Base-by-base conservation (phyloP, 345 rosid genomes). In the Sonneratia alba region DNA sequence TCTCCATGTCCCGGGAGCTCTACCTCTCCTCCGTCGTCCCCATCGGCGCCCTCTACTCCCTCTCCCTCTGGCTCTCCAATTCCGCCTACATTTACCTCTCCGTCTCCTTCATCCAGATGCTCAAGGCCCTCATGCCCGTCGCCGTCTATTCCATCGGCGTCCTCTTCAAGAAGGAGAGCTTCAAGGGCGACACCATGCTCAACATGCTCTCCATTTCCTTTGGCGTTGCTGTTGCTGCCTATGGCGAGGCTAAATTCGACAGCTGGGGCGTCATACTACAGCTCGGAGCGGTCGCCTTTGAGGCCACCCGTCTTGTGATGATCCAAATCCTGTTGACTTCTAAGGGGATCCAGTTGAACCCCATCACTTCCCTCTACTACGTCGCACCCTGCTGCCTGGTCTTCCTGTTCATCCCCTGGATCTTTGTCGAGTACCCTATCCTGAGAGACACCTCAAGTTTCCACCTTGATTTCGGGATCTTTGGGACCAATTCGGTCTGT, bases 61-160 rank as follows among this genome's bases (percentile, higher is more conserved):
- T 93, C 77, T 84, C 89, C 68, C 93, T 93, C 51, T 93, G 98
- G 98, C 87, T 94, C 4, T 91, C 98, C 32, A 94, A 94, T 64
- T 94, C 98, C 42, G 97, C 98, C n/a, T 94, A 94, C 82, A 94
- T 94, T 32, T 94, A 91, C 80, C 87, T 94, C 75, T 94, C 98
- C 37, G 98, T 94, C 43, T 91, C 97, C 27, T 93, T 93, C 75
- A 93, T 93, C 74, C 98, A 93, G 88, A 93, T 93, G 98, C 87
- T 93, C 11, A 94, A 94, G 53, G 97, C 98, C 43, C 83, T 94
- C 13, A 94, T 94, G 98, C 97, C 98, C 1, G 97, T 94, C 2
- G 97, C 98, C 14, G 98, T 94, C 10, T 94, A 94, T 79, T 94
- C 98, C 3, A 89, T 94, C 68, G 97, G 98, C 27, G 95, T 94